Percentiles rank a stretch among this genome's conserved stretches.
Conservation (phyloP, 306 rosid genomes). For the Herpetospermum pedunculosum region DNA sequence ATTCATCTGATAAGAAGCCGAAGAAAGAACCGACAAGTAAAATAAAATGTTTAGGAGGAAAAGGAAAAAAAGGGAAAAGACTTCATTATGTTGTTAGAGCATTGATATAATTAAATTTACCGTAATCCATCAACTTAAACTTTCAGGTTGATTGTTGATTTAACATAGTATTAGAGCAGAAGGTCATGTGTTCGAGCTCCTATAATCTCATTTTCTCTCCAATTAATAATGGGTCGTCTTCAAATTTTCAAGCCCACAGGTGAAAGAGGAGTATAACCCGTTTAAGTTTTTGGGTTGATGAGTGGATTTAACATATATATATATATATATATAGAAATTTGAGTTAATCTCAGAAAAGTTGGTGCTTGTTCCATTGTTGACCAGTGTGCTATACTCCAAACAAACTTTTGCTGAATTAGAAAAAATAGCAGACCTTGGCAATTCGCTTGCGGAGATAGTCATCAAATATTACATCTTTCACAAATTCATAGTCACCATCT, state of each 20-base stretch:
- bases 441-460: constrained; percentile 68
- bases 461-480: constrained; percentile 59
- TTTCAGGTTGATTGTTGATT: not conserved
- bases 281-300: too few species aligned
- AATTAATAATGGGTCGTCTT: too few species aligned
- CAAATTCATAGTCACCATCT: constrained; percentile 88
- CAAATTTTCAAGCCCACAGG: too few species aligned
- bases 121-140: not conserved
- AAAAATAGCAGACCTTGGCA: constrained; percentile 30
- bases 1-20: not conserved
- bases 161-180: too few species aligned
- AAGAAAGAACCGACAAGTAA: too few species aligned
- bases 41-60: not conserved
- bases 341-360: not conserved
- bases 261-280: too few species aligned
- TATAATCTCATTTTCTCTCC: too few species aligned
- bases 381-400: not conserved
- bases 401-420: not conserved
- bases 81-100: not conserved
- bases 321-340: not conserved
- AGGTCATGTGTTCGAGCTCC: too few species aligned
- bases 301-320: too few species aligned
- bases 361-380: not conserved
- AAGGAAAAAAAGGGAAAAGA: not conserved
- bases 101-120: too few species aligned